Conservation (phyloP, 2,329 filamentous ascomycete species). For the Scedosporium boydii region DNA sequence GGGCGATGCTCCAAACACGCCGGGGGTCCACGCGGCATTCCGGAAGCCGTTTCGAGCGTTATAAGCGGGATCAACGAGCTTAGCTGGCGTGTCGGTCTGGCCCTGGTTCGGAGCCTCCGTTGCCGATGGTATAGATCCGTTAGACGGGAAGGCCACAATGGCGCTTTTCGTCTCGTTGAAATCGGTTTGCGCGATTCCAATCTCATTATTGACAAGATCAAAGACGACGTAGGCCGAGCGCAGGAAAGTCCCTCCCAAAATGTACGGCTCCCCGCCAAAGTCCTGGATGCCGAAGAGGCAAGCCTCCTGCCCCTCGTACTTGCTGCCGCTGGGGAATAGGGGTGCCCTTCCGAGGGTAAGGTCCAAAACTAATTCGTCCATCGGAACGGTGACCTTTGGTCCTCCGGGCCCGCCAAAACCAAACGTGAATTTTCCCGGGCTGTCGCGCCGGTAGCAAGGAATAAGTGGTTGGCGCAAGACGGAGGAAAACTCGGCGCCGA, state of each 20-base stretch:
- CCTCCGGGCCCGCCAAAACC: conserved; percentile 39
- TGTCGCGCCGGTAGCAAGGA: conserved; percentile 37
- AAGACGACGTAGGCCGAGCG: conserved; percentile 53
- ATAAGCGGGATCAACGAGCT: neutral
- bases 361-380: conserved; percentile 47
- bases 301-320: conserved; percentile 31
- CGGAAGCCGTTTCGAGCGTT: neutral
- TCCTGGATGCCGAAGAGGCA: conserved; percentile 52
- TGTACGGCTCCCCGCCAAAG: conserved; percentile 28
- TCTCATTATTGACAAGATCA: conserved; percentile 47
- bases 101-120: conserved; percentile 4
- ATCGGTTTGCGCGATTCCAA: conserved; percentile 43
- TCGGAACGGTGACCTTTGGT: conserved; percentile 38
- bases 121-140: conserved; percentile 3
- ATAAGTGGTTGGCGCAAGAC: conserved; percentile 30
- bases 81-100: neutral
- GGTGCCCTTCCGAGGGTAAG: conserved; percentile 24
- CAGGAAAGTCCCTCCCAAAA: conserved; percentile 50
- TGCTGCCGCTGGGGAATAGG: conserved; percentile 26
- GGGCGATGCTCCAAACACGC: neutral
- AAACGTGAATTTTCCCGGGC: conserved; percentile 42
- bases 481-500: conserved; percentile 37
- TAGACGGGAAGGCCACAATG: neutral
- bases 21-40: neutral
- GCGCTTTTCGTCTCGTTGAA: conserved; percentile 37